These are phyloP conservation scores for Epichloe brachyelytri DNA, from an alignment of 2,329 filamentous ascomycete genomes.

Conservation along the genomic window DNA sequence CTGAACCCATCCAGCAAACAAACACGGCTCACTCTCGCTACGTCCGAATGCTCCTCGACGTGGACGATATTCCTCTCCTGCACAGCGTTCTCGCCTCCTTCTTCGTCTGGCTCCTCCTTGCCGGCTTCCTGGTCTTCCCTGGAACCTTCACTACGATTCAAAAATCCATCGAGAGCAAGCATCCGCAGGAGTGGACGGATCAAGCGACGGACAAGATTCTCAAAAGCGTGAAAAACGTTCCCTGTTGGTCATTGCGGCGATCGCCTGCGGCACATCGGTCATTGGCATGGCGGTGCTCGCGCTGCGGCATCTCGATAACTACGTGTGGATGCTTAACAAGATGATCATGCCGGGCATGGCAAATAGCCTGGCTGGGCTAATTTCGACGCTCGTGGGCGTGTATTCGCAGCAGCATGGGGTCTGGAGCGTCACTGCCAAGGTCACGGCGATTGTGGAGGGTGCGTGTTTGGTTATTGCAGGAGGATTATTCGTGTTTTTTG, in stretches of 20 bases:
- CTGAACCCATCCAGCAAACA: slow-evolving; percentile 8
- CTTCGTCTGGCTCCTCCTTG: slow-evolving; percentile 34
- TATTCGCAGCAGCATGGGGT: slow-evolving; percentile 32
- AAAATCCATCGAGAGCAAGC: slow-evolving; percentile 12
- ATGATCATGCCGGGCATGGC: slow-evolving; percentile 33
- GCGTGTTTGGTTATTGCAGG: slow-evolving; percentile 14
- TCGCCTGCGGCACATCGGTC: slow-evolving; percentile 24
- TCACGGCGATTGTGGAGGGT: slow-evolving; percentile 23
- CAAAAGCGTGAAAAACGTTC: slow-evolving; percentile 20
- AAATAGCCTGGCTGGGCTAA: slow-evolving; percentile 35
- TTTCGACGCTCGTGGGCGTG: slow-evolving; percentile 35
- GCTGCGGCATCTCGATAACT: slow-evolving; percentile 31
- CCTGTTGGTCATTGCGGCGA: slow-evolving; percentile 29
- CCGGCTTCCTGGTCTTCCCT: slow-evolving; percentile 39
- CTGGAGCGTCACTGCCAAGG: slow-evolving; percentile 29
- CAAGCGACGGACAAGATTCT: slow-evolving; percentile 12
- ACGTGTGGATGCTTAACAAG: slow-evolving; percentile 40
- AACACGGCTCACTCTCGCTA: slow-evolving; percentile 24
- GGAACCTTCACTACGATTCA: slow-evolving; percentile 35
- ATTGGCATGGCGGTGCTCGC: slow-evolving; percentile 29
- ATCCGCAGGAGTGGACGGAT: slow-evolving; percentile 7
- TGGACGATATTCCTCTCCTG: slow-evolving; percentile 30
- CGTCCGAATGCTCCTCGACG: slow-evolving; percentile 32
- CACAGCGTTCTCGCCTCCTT: slow-evolving; percentile 33
- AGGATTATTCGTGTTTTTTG: slow-evolving; percentile 18